A percentile compares a stretch with the other conserved stretches of the same genome.
Evolutionary conservation across 768 basidiomycete genomes (phyloP).

Genomic region (Panaeolus cyanescens): DNA sequence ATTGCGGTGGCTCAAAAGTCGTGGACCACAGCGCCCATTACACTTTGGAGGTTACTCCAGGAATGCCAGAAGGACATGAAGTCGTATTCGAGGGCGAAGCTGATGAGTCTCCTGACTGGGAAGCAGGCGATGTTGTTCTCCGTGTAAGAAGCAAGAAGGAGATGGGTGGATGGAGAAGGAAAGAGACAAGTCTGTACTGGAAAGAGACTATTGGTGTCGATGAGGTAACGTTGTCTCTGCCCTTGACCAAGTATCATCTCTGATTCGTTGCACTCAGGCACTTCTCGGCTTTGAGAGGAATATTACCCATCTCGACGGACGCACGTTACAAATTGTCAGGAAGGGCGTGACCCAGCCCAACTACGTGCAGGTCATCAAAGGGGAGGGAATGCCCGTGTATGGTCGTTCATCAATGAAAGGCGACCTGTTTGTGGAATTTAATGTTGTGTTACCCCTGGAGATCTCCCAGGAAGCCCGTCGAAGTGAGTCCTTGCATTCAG

Average conservation of each 20-base stretch:
- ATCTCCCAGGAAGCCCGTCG: constrained; percentile 66
- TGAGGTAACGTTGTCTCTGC: constrained; percentile 55
- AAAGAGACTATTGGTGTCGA: constrained; percentile 88
- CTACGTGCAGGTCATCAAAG: constrained; percentile 81
- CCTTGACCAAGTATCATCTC: background rate
- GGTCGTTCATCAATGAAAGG: constrained; percentile 59
- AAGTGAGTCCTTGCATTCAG: constrained; percentile 56
- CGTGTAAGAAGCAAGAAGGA: constrained; percentile 78
- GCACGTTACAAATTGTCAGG: constrained; percentile 67
- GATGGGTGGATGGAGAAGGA: constrained; percentile 83
- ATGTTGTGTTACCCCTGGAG: constrained; percentile 81
- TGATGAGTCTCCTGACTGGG: constrained; percentile 96
- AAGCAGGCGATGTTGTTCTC: constrained; percentile 90
- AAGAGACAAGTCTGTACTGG: constrained; percentile 92
- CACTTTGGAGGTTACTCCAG: constrained; percentile 82
- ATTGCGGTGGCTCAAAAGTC: constrained; percentile 82
- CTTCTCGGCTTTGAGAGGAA: constrained; percentile 95
- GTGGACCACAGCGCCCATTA: constrained; percentile 79
- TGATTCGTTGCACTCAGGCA: constrained; percentile 53
- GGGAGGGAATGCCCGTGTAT: constrained; percentile 87
- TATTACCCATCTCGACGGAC: constrained; percentile 90
- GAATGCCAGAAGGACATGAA: constrained; percentile 93
- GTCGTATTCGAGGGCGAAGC: constrained; percentile 95
- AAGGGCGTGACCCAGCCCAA: constrained; percentile 92
- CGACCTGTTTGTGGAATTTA: constrained; percentile 92